phyloP scores from a whole-genome alignment of 352 stramenopile species.

The Phytophthora vignae region DNA sequence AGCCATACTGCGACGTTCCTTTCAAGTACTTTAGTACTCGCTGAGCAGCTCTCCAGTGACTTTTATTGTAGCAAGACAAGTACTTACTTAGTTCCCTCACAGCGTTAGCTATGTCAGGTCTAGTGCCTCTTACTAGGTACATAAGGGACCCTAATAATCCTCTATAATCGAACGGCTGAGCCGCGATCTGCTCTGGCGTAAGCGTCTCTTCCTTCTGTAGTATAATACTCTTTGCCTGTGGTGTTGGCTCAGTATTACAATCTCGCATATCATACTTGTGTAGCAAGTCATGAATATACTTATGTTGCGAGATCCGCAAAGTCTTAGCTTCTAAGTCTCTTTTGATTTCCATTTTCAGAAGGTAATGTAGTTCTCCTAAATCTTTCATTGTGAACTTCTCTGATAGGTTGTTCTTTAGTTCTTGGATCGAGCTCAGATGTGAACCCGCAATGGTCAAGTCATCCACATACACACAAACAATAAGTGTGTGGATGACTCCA shows the following conservation, averaged over 20 bases:
- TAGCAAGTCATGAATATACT: conserved; percentile 13
- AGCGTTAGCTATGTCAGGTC: conserved; percentile 12
- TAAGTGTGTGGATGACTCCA: not conserved
- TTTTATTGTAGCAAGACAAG: conserved; percentile 24
- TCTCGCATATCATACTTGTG: conserved; percentile 12
- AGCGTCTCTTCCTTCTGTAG: not conserved
- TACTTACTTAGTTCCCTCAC: conserved; percentile 21
- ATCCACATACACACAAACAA: too few species aligned
- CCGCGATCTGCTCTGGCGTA: conserved; percentile 6
- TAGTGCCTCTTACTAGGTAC: conserved; percentile 16
- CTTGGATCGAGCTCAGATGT: too few species aligned
- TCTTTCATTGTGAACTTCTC: too few species aligned
- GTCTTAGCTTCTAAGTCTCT: conserved; percentile 3
- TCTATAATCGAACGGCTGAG: conserved; percentile 19
- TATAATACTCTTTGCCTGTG: conserved; percentile 17
- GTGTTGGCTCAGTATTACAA: not conserved
- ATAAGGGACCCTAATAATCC: conserved; percentile 12
- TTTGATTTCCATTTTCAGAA: conserved; percentile 22
- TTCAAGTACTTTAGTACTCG: too few species aligned
- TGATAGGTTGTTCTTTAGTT: too few species aligned
- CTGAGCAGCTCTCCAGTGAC: not conserved
- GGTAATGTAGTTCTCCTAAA: too few species aligned
- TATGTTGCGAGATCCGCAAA: conserved; percentile 4
- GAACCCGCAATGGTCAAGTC: too few species aligned
- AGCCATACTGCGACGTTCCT: too few species aligned